Percentiles rank a stretch among this genome's conserved stretches.
Evolutionary conservation across 495 filamentous ascomycete species (phyloP).

Genomic region (Aspergillus affinis): DNA sequence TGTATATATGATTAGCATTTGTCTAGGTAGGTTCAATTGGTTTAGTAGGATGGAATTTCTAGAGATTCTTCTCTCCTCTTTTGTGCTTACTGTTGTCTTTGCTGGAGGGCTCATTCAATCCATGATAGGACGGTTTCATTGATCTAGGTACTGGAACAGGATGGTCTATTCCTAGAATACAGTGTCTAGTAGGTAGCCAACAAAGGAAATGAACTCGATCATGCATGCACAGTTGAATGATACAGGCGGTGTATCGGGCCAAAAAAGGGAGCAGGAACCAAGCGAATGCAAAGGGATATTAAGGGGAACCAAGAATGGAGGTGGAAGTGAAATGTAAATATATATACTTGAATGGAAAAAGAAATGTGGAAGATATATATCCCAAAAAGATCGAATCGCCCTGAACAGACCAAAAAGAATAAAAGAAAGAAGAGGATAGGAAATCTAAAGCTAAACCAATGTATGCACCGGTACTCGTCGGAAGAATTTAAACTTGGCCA

Average conservation of each 20-base stretch:
- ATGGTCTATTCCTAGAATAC: constrained; percentile 21
- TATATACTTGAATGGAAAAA: constrained; percentile 21
- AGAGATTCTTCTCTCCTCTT: neutral
- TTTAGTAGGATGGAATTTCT: constrained; percentile 3
- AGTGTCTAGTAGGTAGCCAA: constrained; percentile 12
- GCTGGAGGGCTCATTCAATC: no score
- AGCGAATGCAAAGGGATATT: neutral
- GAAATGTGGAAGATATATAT: neutral
- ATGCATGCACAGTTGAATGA: neutral
- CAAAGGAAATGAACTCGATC: constrained; percentile 9
- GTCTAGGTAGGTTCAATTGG: neutral
- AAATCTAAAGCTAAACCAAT: constrained; percentile 5
- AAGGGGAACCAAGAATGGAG: neutral
- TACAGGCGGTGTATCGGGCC: neutral
- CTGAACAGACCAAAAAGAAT: neutral
- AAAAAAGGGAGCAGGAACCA: constrained; percentile 6
- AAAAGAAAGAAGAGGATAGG: neutral
- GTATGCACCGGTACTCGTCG: constrained; percentile 17
- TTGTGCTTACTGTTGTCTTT: neutral
- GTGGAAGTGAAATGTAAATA: neutral
- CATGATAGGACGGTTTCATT: constrained; percentile 3
- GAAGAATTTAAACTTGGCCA: constrained; percentile 46
- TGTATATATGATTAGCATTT: neutral
- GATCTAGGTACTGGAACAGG: neutral
- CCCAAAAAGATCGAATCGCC: neutral